phyloP scores from a whole-genome alignment of 2,329 filamentous ascomycete species.

The Neophaeococcomyces mojaviensis region DNA sequence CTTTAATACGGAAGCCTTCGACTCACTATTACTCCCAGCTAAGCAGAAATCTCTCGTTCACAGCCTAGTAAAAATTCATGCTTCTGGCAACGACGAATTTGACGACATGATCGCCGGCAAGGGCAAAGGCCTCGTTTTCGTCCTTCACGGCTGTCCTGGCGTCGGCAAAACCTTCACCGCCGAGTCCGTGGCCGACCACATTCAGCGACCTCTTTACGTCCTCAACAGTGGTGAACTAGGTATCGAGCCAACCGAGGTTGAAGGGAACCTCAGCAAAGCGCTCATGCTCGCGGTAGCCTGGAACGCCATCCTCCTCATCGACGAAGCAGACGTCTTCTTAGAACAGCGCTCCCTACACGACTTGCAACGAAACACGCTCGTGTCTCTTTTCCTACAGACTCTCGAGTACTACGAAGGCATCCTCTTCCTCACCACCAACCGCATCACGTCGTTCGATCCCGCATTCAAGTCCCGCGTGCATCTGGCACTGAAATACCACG shows the following conservation, averaged over 20 bases:
- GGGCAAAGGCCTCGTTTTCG: slow-evolving; percentile 45
- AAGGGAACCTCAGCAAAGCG: slow-evolving; percentile 33
- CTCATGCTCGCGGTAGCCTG: slow-evolving; percentile 44
- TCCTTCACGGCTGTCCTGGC: slow-evolving; percentile 43
- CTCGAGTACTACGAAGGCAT: slow-evolving; percentile 27
- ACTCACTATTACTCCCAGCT: slow-evolving; percentile 40
- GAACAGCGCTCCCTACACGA: slow-evolving; percentile 34
- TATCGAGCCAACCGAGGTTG: slow-evolving; percentile 35
- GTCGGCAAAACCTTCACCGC: slow-evolving; percentile 49
- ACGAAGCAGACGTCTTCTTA: slow-evolving; percentile 41
- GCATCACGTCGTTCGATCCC: slow-evolving; percentile 25
- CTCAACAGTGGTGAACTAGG: slow-evolving; percentile 46
- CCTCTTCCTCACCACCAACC: slow-evolving; percentile 28
- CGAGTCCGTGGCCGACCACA: slow-evolving; percentile 44
- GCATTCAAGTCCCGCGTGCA: slow-evolving; percentile 34
- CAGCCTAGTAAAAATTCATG: slow-evolving; percentile 39
- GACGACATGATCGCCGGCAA: slow-evolving; percentile 48
- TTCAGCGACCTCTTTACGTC: slow-evolving; percentile 44
- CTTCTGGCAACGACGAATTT: slow-evolving; percentile 32
- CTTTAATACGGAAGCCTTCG: slow-evolving; percentile 41
- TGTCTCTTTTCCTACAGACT: slow-evolving; percentile 28
- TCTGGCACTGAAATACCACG: slow-evolving; percentile 42
- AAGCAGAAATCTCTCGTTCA: slow-evolving; percentile 43
- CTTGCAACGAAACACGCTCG: slow-evolving; percentile 39
- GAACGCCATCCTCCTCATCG: slow-evolving; percentile 46